These are phyloP conservation scores for Kwoniella newhampshirensis DNA, from an alignment of 768 basidiomycete genomes.

Conservation along the genomic window DNA sequence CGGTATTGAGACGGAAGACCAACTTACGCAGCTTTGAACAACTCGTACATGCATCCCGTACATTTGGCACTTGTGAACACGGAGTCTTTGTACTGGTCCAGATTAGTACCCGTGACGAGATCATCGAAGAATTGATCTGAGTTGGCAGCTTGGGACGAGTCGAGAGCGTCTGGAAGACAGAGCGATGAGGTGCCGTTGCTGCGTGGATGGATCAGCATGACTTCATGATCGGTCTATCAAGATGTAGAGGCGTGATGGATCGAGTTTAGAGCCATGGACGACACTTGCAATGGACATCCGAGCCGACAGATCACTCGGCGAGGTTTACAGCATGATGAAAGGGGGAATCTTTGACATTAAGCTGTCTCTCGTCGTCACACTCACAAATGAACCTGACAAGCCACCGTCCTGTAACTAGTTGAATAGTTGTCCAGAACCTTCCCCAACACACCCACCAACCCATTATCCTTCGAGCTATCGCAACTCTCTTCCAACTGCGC, in stretches of 20 bases:
- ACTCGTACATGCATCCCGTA: constrained; percentile 50
- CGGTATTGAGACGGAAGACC: too few species aligned
- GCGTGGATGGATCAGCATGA: too few species aligned
- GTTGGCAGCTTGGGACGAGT: constrained; percentile 34
- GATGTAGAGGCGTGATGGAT: too few species aligned
- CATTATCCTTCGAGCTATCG: constrained; percentile 15
- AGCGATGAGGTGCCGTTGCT: constrained; percentile 47
- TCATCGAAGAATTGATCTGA: constrained; percentile 44
- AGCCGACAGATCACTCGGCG: too few species aligned
- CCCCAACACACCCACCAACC: constrained; percentile 31
- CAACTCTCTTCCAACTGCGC: constrained; percentile 31
- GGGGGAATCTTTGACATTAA: too few species aligned
- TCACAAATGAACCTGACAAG: constrained; percentile 48
- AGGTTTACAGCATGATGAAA: too few species aligned
- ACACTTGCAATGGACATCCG: too few species aligned
- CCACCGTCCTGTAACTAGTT: constrained; percentile 43
- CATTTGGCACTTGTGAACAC: constrained; percentile 43
- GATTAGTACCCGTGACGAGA: constrained; percentile 36
- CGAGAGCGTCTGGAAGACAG: constrained; percentile 39
- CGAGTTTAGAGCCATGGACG: too few species aligned
- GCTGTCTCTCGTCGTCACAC: constrained; percentile 7
- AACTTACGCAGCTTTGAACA: constrained; percentile 50
- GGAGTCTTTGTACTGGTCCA: constrained; percentile 37
- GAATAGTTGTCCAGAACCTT: constrained; percentile 39
- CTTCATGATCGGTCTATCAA: too few species aligned